phyloP scores from a whole-genome alignment of 805 yeast species.

The Kodamaea jinghongensis region DNA sequence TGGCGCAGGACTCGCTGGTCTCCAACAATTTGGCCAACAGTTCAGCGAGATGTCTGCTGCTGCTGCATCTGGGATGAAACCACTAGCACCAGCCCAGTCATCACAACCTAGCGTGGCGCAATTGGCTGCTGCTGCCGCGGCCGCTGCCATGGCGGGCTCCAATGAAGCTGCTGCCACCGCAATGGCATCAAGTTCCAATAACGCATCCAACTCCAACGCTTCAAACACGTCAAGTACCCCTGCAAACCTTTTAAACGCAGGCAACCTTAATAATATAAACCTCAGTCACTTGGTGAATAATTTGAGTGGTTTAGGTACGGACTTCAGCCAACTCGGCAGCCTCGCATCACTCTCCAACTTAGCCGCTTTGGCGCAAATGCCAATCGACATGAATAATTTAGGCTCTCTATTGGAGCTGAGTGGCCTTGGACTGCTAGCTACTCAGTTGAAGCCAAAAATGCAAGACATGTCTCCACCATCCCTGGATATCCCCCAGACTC shows the following conservation, averaged over 20 bases:
- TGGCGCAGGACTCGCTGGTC: background rate
- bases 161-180: conserved; percentile 2
- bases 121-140: conserved; percentile 9
- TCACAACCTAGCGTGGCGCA: conserved; percentile 4
- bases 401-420: conserved; percentile 25
- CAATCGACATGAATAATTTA: conserved; percentile 37
- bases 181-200: background rate
- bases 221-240: background rate
- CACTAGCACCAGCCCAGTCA: background rate
- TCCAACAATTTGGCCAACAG: conserved; percentile 2
- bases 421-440: background rate
- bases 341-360: conserved; percentile 38
- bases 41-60: conserved; percentile 5
- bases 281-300: conserved; percentile 42
- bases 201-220: background rate
- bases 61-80: background rate
- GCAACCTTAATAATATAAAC: conserved; percentile 41
- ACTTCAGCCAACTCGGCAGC: conserved; percentile 34
- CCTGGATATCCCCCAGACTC: too few species aligned
- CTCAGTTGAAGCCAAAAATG: background rate
- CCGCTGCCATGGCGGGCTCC: conserved; percentile 8
- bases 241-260: conserved; percentile 22
- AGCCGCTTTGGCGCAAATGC: conserved; percentile 43
- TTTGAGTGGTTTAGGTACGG: conserved; percentile 34
- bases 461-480: background rate